phyloP scores from a whole-genome alignment of 106 monocot genomes.

The Dactylorhiza incarnata region DNA sequence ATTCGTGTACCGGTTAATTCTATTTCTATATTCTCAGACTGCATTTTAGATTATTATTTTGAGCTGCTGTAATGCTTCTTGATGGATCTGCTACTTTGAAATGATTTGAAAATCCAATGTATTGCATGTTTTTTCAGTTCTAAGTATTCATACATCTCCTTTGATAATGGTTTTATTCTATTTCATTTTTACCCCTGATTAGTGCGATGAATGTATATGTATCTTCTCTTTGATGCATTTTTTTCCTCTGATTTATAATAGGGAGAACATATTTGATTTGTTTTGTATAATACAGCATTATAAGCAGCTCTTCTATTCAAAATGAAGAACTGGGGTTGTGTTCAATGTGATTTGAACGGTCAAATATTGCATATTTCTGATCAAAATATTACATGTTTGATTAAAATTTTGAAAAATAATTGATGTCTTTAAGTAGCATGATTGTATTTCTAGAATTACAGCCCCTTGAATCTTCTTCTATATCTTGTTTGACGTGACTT shows the following conservation, averaged over 20 bases:
- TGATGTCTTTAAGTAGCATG: no score
- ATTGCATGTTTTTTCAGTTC: not conserved
- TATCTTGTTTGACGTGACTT: no score
- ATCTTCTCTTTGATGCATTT: not conserved
- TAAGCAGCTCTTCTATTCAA: not conserved
- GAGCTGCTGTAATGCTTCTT: not conserved
- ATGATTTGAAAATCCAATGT: not conserved
- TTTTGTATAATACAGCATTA: not conserved
- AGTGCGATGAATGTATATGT: not conserved
- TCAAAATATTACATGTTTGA: no score
- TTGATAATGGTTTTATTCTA: not conserved
- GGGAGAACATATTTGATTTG: not conserved
- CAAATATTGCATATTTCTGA: no score
- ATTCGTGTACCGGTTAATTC: not conserved
- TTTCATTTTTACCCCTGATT: not conserved
- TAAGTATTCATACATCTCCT: not conserved
- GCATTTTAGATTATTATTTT: not conserved
- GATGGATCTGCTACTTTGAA: not conserved
- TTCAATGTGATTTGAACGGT: no score
- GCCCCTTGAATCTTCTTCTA: no score
- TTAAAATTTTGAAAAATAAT: no score
- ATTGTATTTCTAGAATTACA: no score
- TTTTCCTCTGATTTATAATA: not conserved
- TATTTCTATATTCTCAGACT: not conserved
- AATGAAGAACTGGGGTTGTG: no score